Percentiles rank a stretch among this genome's conserved stretches.
These are phyloP conservation scores for Synchytrium microbalum DNA, from an alignment of 371 early-diverging fungal species.

Conservation along the genomic window DNA sequence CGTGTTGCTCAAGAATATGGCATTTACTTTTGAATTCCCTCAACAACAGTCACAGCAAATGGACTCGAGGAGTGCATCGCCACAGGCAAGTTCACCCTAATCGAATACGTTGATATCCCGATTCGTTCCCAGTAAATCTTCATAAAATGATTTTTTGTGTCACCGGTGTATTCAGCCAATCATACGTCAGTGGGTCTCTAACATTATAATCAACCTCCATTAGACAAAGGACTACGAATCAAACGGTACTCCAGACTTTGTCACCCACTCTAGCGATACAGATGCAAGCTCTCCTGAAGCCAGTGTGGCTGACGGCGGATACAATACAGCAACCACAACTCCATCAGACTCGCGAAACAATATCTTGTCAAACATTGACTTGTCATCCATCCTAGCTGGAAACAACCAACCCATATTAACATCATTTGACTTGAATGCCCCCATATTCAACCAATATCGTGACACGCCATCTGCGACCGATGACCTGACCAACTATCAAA, in stretches of 20 bases:
- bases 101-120: background rate
- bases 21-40: conserved; percentile 30
- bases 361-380: background rate
- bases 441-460: conserved; percentile 10
- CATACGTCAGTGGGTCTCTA: background rate
- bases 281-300: too few relatives aligned
- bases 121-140: background rate
- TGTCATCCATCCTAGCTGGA: background rate
- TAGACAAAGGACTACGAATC: background rate
- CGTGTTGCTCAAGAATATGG: conserved; percentile 23
- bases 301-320: too few relatives aligned
- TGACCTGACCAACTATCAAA: conserved; percentile 1
- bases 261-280: too few relatives aligned
- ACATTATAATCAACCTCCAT: background rate
- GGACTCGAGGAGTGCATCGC: background rate
- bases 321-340: too few relatives aligned
- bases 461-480: conserved; percentile 7
- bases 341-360: too few relatives aligned
- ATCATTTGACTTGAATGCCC: conserved; percentile 7
- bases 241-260: too few relatives aligned
- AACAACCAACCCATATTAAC: background rate
- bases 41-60: background rate
- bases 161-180: too few relatives aligned
- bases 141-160: too few relatives aligned
- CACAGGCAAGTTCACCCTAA: background rate